A percentile compares a stretch with the other conserved stretches of the same genome.
phyloP scores from a whole-genome alignment of 768 basidiomycete species.

The Panaeolus papilionaceus region DNA sequence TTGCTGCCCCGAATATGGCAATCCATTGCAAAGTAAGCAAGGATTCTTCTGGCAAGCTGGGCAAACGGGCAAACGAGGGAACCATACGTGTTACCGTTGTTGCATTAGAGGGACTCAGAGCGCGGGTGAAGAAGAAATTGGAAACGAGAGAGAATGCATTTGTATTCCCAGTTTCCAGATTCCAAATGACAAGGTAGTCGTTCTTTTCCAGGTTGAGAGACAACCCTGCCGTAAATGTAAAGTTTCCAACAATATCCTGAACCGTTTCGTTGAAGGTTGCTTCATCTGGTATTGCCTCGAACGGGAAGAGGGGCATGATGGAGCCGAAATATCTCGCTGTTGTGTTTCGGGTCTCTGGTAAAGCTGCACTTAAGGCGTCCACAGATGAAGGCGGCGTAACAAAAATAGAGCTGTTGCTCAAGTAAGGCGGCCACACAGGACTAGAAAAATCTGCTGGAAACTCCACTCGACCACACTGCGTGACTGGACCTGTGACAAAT shows the following conservation, averaged over 20 bases:
- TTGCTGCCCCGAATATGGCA: slow-evolving; percentile 74
- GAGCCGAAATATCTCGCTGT: slow-evolving; percentile 49
- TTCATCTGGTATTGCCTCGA: background rate
- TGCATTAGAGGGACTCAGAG: slow-evolving; percentile 53
- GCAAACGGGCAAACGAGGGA: slow-evolving; percentile 64
- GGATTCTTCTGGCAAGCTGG: slow-evolving; percentile 57
- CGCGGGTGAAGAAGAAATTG: slow-evolving; percentile 70
- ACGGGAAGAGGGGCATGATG: background rate
- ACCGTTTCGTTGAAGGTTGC: background rate
- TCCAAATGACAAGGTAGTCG: slow-evolving; percentile 70
- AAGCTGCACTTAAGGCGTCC: slow-evolving; percentile 53
- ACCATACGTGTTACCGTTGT: slow-evolving; percentile 56
- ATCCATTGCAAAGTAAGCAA: slow-evolving; percentile 73
- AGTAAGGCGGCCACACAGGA: slow-evolving; percentile 58
- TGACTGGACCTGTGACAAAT: slow-evolving; percentile 57
- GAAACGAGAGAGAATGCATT: slow-evolving; percentile 70
- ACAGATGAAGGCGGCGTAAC: slow-evolving; percentile 35
- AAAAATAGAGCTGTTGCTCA: slow-evolving; percentile 41
- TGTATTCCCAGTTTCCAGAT: slow-evolving; percentile 62
- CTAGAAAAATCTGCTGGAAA: slow-evolving; percentile 43
- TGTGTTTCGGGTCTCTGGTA: slow-evolving; percentile 52
- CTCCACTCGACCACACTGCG: slow-evolving; percentile 53
- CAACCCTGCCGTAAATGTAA: slow-evolving; percentile 30
- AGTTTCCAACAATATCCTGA: background rate
- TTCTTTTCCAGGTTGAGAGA: slow-evolving; percentile 61